Percentiles rank a stretch among this genome's conserved stretches.
These are phyloP conservation scores for Sporothrix inflata DNA, from an alignment of 2,329 filamentous ascomycete species.

Conservation along the genomic window DNA sequence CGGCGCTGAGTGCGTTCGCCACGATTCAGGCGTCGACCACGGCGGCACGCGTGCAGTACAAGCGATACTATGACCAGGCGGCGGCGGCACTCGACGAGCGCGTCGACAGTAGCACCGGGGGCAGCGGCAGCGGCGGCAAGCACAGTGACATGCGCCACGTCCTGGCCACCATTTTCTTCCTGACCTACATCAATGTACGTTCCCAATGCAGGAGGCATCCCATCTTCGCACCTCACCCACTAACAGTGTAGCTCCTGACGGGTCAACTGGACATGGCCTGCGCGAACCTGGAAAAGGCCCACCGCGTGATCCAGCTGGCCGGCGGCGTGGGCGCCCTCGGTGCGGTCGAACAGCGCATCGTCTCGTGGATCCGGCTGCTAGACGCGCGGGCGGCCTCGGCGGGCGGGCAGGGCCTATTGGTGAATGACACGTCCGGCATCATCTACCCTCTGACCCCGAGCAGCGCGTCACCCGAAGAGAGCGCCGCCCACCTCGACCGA, in stretches of 20 bases:
- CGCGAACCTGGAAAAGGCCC: neutral
- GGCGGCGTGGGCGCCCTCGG: neutral
- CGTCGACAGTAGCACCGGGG: neutral
- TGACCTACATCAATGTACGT: constrained; percentile 1
- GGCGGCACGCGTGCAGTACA: neutral
- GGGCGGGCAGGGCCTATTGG: neutral
- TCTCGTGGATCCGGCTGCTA: constrained; percentile 1
- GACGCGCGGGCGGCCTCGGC: neutral
- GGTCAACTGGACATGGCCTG: constrained; percentile 2
- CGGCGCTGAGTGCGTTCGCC: neutral
- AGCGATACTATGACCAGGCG: neutral
- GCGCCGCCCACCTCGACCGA: neutral
- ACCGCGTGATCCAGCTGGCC: neutral
- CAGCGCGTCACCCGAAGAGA: neutral
- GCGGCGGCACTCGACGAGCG: neutral
- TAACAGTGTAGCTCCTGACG: too few relatives aligned
- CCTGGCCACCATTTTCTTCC: neutral
- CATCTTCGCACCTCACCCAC: too few relatives aligned
- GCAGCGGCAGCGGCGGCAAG: neutral
- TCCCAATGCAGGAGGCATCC: neutral
- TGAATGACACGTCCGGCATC: neutral
- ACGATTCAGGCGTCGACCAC: constrained; percentile 4
- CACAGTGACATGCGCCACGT: neutral
- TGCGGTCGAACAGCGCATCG: neutral
- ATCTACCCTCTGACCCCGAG: neutral